Evolutionary conservation across 345 rosid species (phyloP), one percentile per base, ranked within the genome.

Genomic region (Bruguiera sexangula): DNA sequence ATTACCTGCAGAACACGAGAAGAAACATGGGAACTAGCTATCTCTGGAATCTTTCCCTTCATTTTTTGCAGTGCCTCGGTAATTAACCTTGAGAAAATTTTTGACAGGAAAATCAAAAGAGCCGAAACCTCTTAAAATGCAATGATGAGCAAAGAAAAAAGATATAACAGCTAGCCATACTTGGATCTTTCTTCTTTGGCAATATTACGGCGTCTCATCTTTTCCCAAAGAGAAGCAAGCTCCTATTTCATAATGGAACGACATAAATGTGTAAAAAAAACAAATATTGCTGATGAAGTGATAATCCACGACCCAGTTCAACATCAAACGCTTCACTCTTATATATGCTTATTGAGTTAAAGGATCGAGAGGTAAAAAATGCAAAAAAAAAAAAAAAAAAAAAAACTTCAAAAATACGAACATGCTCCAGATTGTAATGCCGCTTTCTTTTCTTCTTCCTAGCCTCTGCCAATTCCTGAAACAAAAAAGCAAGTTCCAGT

Each of bases 1-100:
- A 18, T 53, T 18, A 96, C 99, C 98, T 96, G 98, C 78, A 96
- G 82, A 70, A 96, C 92, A 64, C 96, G 98, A 27, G 99, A 92
- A 53, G 94, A 88, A 65, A 95, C 88, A 75, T 90, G 88, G 67
- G 99, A 85, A 55, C 81, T 75, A 59, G 97, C 97, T 75, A 92
- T 90, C 72, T 89, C 95, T 19, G 92, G 87, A 72, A 96, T 89
- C 83, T 96, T 92, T 16, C 96, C 97, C 75, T 90, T 89, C 97
- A 88, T 90, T 84, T 92, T 90, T 59, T 71, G 73, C 50, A 92
- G 31, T 70, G 96, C 98, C 81, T 89, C 90, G 57, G 88, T 84
- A 67, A 90, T 81, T 69, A 84, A 75, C 81, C 99, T 90, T 66
- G 52, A 24, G 1, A 79, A 52, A 65, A 53, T 68, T 68, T 39